A percentile compares a stretch with the other conserved stretches of the same genome.
Evolutionary conservation across 352 stramenopile species (phyloP).

Genomic region (Thalassiosira mediterranea): DNA sequence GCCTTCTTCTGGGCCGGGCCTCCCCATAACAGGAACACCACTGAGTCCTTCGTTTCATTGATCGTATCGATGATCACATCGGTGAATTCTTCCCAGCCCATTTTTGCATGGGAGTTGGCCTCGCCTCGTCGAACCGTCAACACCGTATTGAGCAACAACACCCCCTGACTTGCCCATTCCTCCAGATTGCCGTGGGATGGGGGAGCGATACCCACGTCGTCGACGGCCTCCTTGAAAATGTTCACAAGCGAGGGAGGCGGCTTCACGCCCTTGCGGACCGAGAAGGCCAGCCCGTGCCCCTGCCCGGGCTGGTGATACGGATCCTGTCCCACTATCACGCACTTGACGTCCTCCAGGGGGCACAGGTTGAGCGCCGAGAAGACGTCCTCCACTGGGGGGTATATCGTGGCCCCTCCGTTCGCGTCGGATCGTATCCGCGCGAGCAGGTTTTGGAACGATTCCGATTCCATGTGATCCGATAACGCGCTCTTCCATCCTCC

Average conservation of each 20-base stretch:
- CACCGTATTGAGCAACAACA: conserved; percentile 97
- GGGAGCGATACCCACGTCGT: conserved; percentile 57
- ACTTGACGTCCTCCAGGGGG: conserved; percentile 88
- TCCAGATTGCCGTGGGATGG: conserved; percentile 91
- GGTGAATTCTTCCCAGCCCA: conserved; percentile 97
- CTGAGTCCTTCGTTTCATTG: conserved; percentile 69
- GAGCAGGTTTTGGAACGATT: conserved; percentile 44
- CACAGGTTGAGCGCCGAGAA: conserved; percentile 91
- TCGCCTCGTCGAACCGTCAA: conserved; percentile 93
- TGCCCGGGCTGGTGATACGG: conserved; percentile 85
- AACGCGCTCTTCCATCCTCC: conserved; percentile 42
- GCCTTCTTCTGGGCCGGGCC: conserved; percentile 90
- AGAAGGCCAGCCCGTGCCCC: conserved; percentile 88
- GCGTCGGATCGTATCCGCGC: conserved; percentile 40
- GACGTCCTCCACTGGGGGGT: conserved; percentile 87
- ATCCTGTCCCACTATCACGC: conserved; percentile 93
- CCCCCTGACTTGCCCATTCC: conserved; percentile 92
- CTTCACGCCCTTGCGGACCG: conserved; percentile 88
- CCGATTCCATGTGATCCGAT: conserved; percentile 42
- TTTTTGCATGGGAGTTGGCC: conserved; percentile 94
- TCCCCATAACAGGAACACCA: conserved; percentile 99
- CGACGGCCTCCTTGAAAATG: conserved; percentile 95
- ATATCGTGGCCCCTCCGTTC: conserved; percentile 71
- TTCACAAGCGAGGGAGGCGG: conserved; percentile 95
- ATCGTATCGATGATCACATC: conserved; percentile 86